Conservation (phyloP, 176 grass and related monocot genomes). For the Dactylis glomerata region DNA sequence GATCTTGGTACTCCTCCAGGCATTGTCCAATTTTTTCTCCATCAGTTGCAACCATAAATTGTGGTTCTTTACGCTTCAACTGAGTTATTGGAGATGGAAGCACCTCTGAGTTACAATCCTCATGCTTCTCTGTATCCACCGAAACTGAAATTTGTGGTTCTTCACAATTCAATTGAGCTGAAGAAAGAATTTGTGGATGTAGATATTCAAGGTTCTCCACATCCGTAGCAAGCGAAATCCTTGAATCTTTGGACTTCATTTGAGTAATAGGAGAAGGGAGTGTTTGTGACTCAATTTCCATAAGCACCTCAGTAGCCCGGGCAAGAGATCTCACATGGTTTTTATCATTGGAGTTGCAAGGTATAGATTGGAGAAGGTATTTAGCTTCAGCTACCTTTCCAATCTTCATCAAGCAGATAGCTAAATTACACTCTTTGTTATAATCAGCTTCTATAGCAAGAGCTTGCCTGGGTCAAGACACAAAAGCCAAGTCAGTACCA, state of each 20-base stretch:
- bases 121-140: constrained; percentile 24
- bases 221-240: constrained; percentile 15
- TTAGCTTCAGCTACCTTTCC: constrained; percentile 57
- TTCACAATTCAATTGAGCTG: constrained; percentile 26
- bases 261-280: constrained; percentile 45
- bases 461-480: constrained; percentile 57
- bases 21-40: constrained; percentile 20
- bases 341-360: constrained; percentile 36
- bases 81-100: constrained; percentile 48
- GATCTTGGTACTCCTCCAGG: constrained; percentile 20
- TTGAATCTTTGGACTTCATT: constrained; percentile 35
- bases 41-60: background rate
- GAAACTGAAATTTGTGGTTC: constrained; percentile 22
- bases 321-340: constrained; percentile 51
- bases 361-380: constrained; percentile 50
- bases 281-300: constrained; percentile 38
- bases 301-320: constrained; percentile 44
- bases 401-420: constrained; percentile 64
- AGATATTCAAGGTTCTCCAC: constrained; percentile 35
- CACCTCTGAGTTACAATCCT: constrained; percentile 22
- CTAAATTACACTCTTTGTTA: constrained; percentile 74
- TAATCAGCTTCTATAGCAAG: constrained; percentile 56
- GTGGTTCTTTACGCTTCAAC: constrained; percentile 34
- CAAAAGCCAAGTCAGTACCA: constrained; percentile 12
- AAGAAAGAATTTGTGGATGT: constrained; percentile 22